Evolutionary conservation across 805 yeast species (phyloP).

Genomic region (Myxozyma monticola): DNA sequence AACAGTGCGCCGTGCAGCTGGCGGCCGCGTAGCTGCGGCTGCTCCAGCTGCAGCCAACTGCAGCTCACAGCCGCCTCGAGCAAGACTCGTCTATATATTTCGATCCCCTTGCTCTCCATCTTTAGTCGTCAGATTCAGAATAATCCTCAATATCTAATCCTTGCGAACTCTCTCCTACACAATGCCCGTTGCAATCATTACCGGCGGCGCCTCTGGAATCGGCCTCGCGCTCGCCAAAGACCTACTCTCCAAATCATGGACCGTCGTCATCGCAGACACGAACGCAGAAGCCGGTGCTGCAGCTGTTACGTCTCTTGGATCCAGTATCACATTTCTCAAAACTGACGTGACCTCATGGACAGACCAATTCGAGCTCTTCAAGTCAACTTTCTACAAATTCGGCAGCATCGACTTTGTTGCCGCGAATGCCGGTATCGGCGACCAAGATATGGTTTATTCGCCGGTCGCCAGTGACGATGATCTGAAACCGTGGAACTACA

Average conservation of each 20-base stretch:
- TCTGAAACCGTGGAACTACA: neutral
- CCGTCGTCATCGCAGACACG: conserved; percentile 13
- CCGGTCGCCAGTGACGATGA: neutral
- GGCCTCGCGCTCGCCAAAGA: conserved; percentile 16
- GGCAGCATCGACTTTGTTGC: conserved; percentile 6
- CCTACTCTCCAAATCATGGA: conserved; percentile 6
- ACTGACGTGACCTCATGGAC: conserved; percentile 15
- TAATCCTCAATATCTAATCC: too few relatives aligned
- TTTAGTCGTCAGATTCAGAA: too few relatives aligned
- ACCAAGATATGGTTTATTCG: conserved; percentile 1
- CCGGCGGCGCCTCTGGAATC: conserved; percentile 23
- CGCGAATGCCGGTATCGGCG: conserved; percentile 11
- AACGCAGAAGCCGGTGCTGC: neutral
- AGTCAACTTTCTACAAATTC: neutral
- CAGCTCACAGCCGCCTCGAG: too few relatives aligned
- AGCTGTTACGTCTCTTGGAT: neutral
- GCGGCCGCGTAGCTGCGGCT: too few relatives aligned
- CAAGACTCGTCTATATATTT: too few relatives aligned
- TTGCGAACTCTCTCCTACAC: too few relatives aligned
- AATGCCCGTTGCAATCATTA: conserved; percentile 18
- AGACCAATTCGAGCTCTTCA: conserved; percentile 12
- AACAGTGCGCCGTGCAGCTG: too few relatives aligned
- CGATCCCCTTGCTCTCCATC: too few relatives aligned
- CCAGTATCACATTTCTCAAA: neutral
- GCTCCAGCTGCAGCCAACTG: too few relatives aligned